Conservation (phyloP, 257 asterid species). For the Nicotiana tomentosiformis region DNA sequence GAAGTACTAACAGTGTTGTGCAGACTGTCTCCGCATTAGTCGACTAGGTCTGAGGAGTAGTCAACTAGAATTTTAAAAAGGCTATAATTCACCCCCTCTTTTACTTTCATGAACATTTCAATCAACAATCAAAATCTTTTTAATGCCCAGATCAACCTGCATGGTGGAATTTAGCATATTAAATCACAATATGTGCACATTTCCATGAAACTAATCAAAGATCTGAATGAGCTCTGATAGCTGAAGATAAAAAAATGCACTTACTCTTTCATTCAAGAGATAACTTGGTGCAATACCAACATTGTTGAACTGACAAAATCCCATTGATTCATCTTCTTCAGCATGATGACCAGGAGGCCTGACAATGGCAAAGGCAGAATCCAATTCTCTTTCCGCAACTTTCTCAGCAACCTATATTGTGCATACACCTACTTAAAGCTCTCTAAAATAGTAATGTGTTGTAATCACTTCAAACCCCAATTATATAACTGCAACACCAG, state of each 20-base stretch:
- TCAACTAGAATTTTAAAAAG: no score
- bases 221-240: background rate
- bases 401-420: slow-evolving; percentile 62
- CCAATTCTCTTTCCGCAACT: slow-evolving; percentile 79
- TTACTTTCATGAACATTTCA: slow-evolving; percentile 56
- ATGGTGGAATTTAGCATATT: background rate
- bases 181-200: background rate
- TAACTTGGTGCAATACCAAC: slow-evolving; percentile 78
- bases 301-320: slow-evolving; percentile 54
- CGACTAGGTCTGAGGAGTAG: no score
- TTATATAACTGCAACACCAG: no score
- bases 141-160: slow-evolving; percentile 75
- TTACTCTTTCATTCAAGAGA: slow-evolving; percentile 73
- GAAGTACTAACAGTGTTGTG: no score
- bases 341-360: slow-evolving; percentile 99
- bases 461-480: no score
- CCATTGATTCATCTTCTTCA: slow-evolving; percentile 78
- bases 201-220: background rate
- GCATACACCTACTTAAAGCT: background rate
- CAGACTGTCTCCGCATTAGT: no score
- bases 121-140: slow-evolving; percentile 77
- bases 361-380: slow-evolving; percentile 85
- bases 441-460: background rate
- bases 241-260: slow-evolving; percentile 20
- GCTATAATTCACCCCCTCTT: no score